phyloP scores from a whole-genome alignment of 1,139 yeast species.

The Pichia kudriavzevii region DNA sequence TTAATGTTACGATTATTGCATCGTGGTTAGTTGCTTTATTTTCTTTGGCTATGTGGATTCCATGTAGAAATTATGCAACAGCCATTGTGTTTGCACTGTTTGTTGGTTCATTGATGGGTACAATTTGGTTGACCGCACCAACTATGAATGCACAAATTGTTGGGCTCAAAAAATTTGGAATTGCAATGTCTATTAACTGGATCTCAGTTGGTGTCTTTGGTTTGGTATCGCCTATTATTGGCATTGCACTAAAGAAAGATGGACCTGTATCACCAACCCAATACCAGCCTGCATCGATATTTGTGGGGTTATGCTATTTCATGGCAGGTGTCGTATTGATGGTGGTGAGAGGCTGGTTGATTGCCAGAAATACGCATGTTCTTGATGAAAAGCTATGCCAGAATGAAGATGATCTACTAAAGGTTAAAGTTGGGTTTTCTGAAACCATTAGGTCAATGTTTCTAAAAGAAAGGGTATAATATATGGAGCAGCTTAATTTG shows the following conservation, averaged over 20 bases:
- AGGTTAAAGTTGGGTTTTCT: conserved; percentile 2
- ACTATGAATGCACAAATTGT: conserved; percentile 34
- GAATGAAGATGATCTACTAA: conserved; percentile 12
- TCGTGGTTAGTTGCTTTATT: conserved; percentile 30
- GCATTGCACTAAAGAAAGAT: conserved; percentile 38
- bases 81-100: conserved; percentile 40
- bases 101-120: conserved; percentile 46
- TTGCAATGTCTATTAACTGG: conserved; percentile 44
- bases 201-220: conserved; percentile 37
- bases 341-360: conserved; percentile 41
- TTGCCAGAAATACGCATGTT: conserved; percentile 36
- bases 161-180: conserved; percentile 43
- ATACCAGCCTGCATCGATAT: conserved; percentile 43
- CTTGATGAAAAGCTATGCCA: too few species aligned
- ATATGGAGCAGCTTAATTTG: neutral
- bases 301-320: conserved; percentile 44
- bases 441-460: conserved; percentile 7
- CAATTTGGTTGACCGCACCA: conserved; percentile 34
- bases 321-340: conserved; percentile 35
- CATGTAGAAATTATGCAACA: conserved; percentile 46
- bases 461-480: neutral
- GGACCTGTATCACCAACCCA: conserved; percentile 32
- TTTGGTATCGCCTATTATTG: conserved; percentile 46
- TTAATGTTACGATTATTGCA: conserved; percentile 31
- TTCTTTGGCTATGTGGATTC: conserved; percentile 55